Base-by-base conservation (phyloP, 768 basidiomycete species). In the Sarcodon sp. region DNA sequence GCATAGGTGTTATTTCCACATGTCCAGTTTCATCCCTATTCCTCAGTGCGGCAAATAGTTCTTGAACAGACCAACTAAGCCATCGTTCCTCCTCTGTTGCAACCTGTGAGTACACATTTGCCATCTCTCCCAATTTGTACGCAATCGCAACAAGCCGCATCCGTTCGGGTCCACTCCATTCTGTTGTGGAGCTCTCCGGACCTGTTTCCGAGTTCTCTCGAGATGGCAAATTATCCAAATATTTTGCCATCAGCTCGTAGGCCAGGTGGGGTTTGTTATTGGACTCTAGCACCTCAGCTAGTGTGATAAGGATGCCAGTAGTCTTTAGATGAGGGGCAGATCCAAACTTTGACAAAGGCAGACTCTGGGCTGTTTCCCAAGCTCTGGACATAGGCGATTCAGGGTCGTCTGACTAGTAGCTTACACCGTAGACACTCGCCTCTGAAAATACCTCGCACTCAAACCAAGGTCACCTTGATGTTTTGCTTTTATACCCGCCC, bases 401-500 rank as follows among this genome's bases (percentile, higher is more conserved):
- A 46, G 34, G 38, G 47, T 12, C 8, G 43, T 27, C 13, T 10
- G 36, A 32, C 32, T 33, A 33, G 15, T n/a, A n/a, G 45, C 12
- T 4, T 35, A 13, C 12, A 33, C 15, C 16, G 18, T 21, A 7
- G 10, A 11, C 43, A 61, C 73, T 47, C 48, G 84, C 84, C 74
- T 69, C 45, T 61, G 56, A 34, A 86, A 65, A 55, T 71, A 78
- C 33, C 67, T 65, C 50, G 71, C 69, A 53, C 79, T 77, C 46
- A 72, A 59, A 8, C 61, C 63, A 8, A 71, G 54, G 56, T 87
- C 75, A 2, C 72, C 76, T 48, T 76, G 71, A 46, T 76, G 64
- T 55, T 74, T 80, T 3, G 81, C 80, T 50, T 71, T 71, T 38
- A 87, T 67, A 3, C 79, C 85, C 3, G 69, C 71, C 6, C 82